Evolutionary conservation across 2,329 filamentous ascomycete species (phyloP).

Genomic region (Pseudogymnoascus sp.): DNA sequence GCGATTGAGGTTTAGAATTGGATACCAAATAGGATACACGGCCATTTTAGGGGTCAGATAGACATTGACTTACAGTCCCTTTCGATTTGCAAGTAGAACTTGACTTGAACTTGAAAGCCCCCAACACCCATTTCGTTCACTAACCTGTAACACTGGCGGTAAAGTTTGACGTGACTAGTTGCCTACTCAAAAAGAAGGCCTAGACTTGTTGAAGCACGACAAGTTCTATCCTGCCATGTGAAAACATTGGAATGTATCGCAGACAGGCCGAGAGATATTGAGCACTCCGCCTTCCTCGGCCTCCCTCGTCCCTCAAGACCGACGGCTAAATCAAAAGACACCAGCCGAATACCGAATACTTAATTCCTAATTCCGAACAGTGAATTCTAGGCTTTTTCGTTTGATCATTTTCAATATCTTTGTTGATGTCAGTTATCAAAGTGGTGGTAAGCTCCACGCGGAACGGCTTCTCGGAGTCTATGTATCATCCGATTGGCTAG

Average conservation of each 20-base stretch:
- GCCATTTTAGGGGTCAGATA: background rate
- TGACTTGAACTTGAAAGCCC: background rate
- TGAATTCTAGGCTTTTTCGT: background rate
- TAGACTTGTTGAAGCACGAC: background rate
- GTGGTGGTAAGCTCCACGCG: background rate
- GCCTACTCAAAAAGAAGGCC: background rate
- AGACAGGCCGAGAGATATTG: background rate
- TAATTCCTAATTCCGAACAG: background rate
- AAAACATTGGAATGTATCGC: background rate
- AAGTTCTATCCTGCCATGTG: background rate
- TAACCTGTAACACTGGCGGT: background rate
- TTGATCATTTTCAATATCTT: background rate
- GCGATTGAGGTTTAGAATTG: slow-evolving; percentile 31
- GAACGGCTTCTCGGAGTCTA: background rate
- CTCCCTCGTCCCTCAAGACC: background rate
- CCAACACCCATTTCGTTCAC: background rate
- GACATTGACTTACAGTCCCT: background rate
- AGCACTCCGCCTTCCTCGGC: background rate
- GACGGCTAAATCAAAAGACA: background rate
- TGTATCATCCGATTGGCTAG: background rate
- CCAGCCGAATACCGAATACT: background rate
- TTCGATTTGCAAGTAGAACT: background rate
- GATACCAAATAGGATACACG: background rate
- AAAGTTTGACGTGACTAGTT: background rate
- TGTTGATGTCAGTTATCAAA: background rate